Evolutionary conservation across 257 asterid species (phyloP), one percentile per base, ranked within the genome.

Genomic region (Solanum chaucha): DNA sequence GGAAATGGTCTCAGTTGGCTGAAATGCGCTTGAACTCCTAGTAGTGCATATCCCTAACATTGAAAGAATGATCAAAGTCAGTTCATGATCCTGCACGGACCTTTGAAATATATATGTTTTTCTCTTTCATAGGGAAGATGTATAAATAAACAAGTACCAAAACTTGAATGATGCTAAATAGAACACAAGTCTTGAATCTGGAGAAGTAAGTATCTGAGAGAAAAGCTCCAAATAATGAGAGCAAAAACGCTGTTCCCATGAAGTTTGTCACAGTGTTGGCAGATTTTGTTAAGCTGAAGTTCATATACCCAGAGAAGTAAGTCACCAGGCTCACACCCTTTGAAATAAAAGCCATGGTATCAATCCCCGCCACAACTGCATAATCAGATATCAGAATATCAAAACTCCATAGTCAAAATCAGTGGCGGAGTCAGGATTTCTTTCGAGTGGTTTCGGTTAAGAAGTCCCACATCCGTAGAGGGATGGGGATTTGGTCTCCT

Each of bases 21-120:
- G 87, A 89, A 87, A 86, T 93, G 95, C 85, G 98, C 98, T 94
- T 94, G 98, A 30, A 91, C 88, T 55, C 98, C 92, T 84, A 95
- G 92, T 36, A 94, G 80, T 24, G 87, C 92, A 68, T 55, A 92
- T 10, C 98, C 98, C 98, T 94, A 93, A 28, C 55, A 84, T 61
- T 22, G 86, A 35, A 84, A 83, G 75, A 83, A 55, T 22, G 8
- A 61, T 83, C 58, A 22, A 84, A 36, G 24, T 59, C 38, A 61
- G 3, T 6, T 35, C 58, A 8, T 84, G 59, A n/a, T 38, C 10
- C 38, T 84, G 41, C 59, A 22, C 12, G 8, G 77, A 83, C 48
- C 8, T 61, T 1, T 20, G 28, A n/a, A 22, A 10, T 11, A 59
- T 15, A 9, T 24, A 28, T 28, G 59, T 83, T 12, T 61, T 44